These are phyloP conservation scores for Nitzschia inconspicua DNA, from an alignment of 108 stramenopile genomes.

Conservation along the genomic window DNA sequence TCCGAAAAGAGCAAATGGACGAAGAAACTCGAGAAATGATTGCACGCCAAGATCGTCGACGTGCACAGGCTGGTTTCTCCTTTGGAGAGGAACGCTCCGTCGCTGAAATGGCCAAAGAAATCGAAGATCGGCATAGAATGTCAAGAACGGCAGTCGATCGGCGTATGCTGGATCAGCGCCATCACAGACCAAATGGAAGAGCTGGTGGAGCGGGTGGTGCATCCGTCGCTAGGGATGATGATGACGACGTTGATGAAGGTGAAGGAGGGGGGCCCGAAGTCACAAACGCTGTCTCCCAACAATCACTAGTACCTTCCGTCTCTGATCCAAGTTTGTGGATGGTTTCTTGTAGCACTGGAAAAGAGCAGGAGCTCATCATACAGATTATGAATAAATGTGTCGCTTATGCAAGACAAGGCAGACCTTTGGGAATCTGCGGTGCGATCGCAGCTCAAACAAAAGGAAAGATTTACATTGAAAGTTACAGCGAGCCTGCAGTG, in stretches of 20 bases:
- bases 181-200: not conserved
- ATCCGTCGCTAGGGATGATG: not conserved
- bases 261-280: constrained; percentile 38
- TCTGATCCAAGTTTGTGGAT: constrained; percentile 95
- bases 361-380: constrained; percentile 85
- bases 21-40: constrained; percentile 83
- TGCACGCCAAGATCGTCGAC: constrained; percentile 79
- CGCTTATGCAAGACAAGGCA: constrained; percentile 74
- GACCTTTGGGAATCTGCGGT: constrained; percentile 78
- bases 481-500: constrained; percentile 86
- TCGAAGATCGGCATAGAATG: constrained; percentile 84
- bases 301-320: constrained; percentile 88
- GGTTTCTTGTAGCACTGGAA: constrained; percentile 85
- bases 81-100: constrained; percentile 46
- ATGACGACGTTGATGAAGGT: constrained; percentile 25
- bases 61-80: constrained; percentile 59
- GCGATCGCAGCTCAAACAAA: constrained; percentile 87
- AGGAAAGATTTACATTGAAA: constrained; percentile 93
- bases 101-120: constrained; percentile 72
- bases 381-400: constrained; percentile 96
- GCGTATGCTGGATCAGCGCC: constrained; percentile 34
- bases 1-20: constrained; percentile 78
- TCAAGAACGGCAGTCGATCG: constrained; percentile 50
- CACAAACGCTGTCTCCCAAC: constrained; percentile 81
- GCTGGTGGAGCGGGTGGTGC: not conserved